Base-by-base conservation (phyloP, 1,284 basidiomycete species). In the Exobasidium rhododendri region DNA sequence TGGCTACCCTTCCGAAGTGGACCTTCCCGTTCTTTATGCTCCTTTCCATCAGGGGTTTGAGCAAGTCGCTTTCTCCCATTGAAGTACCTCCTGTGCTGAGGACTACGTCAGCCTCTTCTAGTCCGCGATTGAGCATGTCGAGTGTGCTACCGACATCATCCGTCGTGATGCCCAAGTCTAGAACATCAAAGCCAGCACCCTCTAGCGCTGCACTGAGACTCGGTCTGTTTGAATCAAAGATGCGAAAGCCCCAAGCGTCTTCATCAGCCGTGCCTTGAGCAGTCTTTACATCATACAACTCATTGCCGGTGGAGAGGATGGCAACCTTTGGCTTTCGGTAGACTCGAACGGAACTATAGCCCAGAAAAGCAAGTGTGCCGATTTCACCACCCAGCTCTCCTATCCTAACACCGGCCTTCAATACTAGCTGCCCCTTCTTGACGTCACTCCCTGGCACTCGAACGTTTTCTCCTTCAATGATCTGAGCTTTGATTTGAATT, bases 51-150 rank as follows among this genome's bases (percentile, higher is more conserved):
- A 92, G 85, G 0, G 92, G 91, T 77, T 94, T 93, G 51, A 94
- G 81, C 29, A 93, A 83, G 77, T 94, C 91, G 0, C 86, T 86
- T 10, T 91, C 85, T 1, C 91, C 91, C 91, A 94, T 94, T 4
- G 89, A 90, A 1, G 91, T 92, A 2, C 91, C 91, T 11, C 92
- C 91, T 0, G 91, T 94, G 0, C 89, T 89, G 10, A 94, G 80
- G 7, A 93, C 78, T 2, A 94, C 80, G 73, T 93, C 91, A 0
- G 90, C 87, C 22, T 81, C 74, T 29, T 83, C 80, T 3, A 90
- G 81, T 0, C 87, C 91, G 26, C 79, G 80, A 54, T 80, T 74
- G 47, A 93, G 82, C 1, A 85, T 85, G 5, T 80, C 73, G 13
- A 87, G 82, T 64, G 91, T 90, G 1, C 85, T 82, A 1, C 83